Conservation (phyloP, 495 filamentous ascomycete genomes). For the Viridothelium virens region DNA sequence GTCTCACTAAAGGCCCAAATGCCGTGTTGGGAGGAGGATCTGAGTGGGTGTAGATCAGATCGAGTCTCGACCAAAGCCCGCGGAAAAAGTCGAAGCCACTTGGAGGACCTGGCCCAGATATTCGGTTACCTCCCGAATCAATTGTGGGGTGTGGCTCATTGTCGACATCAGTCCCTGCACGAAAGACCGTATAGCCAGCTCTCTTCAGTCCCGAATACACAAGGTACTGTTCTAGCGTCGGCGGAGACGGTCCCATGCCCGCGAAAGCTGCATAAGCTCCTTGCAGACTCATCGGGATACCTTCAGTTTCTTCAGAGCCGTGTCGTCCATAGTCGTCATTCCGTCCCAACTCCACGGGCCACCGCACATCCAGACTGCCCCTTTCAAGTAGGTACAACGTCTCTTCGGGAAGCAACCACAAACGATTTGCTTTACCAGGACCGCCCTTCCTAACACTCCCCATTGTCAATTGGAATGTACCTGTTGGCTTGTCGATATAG, state of each 20-base stretch:
- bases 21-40: constrained; percentile 21
- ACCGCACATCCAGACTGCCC: constrained; percentile 77
- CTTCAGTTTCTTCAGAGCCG: constrained; percentile 41
- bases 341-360: constrained; percentile 44
- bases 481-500: constrained; percentile 43
- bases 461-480: constrained; percentile 49
- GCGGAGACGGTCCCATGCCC: constrained; percentile 51
- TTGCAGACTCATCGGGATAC: constrained; percentile 78
- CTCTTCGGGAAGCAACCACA: constrained; percentile 90
- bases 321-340: constrained; percentile 27
- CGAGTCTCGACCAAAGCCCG: constrained; percentile 25
- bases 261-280: constrained; percentile 77
- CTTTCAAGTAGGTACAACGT: constrained; percentile 81
- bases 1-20: constrained; percentile 61
- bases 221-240: constrained; percentile 73
- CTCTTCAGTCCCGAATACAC: constrained; percentile 80
- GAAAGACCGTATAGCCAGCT: constrained; percentile 69
- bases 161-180: constrained; percentile 54
- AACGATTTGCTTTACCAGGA: constrained; percentile 23
- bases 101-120: background rate
- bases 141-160: constrained; percentile 24
- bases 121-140: constrained; percentile 15
- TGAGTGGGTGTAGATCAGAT: background rate
- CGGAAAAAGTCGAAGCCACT: constrained; percentile 21
- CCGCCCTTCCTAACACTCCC: constrained; percentile 39